Base-by-base conservation (phyloP, 2,329 filamentous ascomycete species). In the Cyphellophora attinorum region DNA sequence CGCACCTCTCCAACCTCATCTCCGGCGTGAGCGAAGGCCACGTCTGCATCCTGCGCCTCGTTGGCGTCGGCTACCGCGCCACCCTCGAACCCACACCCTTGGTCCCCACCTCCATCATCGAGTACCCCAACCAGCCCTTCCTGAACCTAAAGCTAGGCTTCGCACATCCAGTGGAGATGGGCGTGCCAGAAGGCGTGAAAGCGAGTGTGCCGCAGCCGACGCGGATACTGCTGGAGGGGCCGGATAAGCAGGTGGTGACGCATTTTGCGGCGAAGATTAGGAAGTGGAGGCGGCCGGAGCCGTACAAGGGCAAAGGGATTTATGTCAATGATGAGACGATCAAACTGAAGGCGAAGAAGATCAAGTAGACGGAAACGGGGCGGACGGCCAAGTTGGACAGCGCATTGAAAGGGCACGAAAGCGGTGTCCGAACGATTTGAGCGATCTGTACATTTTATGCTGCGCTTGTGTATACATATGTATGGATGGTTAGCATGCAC, bases 291-390 rank as follows among this genome's bases (percentile, higher is more conserved):
- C 74, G 74, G 46, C 91, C 91, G 18, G 91, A 98, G 65, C 91
- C 91, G 46, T 98, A 98, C 64, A 98, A 98, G 76, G 91, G 91
- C 48, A 96, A 98, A 76, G 91, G 91, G 51, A 93, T 98, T 51
- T 98, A 96, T 58, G 80, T 98, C 51, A 93, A 96, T 55, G 85
- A 88, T 45, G 86, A 98, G 72, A 95, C 86, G 18, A 95, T 98
- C 65, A 93, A 82, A 72, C 61, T 98, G 62, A 98, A 98, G 79
- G 81, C 85, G 54, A 98, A 95, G 81, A 91, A 89, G 74, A 85
- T 89, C 60, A 89, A 88, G 71, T 91, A 78, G 67, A 56, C 48
- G 33, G 31, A 28, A 28, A 16, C 13, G 4, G 13, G 32, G 13
- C 13, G 6, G 6, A 34, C 27, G 5, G n/a, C n/a, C n/a, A n/a